Evolutionary conservation across 331 rosid species (phyloP), one percentile per base, ranked within the genome.

Genomic region (Telfairia occidentalis): DNA sequence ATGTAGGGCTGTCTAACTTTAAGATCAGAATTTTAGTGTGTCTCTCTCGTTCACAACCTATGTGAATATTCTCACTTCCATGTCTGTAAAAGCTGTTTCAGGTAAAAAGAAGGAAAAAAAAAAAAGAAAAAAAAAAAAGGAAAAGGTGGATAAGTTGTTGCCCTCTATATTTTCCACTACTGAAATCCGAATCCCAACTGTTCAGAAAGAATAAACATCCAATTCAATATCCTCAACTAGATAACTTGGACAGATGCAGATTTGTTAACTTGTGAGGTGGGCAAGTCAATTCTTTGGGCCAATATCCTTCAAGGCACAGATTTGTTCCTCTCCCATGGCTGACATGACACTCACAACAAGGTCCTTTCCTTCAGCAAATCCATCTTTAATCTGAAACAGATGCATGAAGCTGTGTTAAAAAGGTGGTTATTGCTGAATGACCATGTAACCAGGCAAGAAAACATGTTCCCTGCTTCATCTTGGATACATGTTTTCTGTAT

Each of bases 271-370:
- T 18, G 46, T 63, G 28, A 16, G 45, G 15, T 18, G n/a, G 21
- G 60, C 21, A 50, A 23, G 53, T 73, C 34, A 77, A 37, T 77
- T 60, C 74, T 78, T 78, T 7, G 77, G 77, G 59, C 85, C 82
- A 60, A 82, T 78, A 76, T 78, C 85, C 82, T 75, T 82, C 70
- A 82, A 76, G 26, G 75, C 85, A 78, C 74, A 55, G 30, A 82
- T 82, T 57, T 78, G 82, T 46, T 82, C 85, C 57, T 78, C 82
- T 69, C 82, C 80, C 84, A 81, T 81, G 12, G 84, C 84, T 3
- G 78, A 77, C 84, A 81, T 81, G 30, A 81, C 84, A 5, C 81
- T 77, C 71, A 81, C 81, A 50, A 81, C 84, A 43, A 77, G 82
- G 75, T 82, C 85, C 66, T 82, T 82, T 15, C 78, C 83, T 42